Evolutionary conservation across 495 filamentous ascomycete species (phyloP).

Genomic region (Aspergillus baeticus): DNA sequence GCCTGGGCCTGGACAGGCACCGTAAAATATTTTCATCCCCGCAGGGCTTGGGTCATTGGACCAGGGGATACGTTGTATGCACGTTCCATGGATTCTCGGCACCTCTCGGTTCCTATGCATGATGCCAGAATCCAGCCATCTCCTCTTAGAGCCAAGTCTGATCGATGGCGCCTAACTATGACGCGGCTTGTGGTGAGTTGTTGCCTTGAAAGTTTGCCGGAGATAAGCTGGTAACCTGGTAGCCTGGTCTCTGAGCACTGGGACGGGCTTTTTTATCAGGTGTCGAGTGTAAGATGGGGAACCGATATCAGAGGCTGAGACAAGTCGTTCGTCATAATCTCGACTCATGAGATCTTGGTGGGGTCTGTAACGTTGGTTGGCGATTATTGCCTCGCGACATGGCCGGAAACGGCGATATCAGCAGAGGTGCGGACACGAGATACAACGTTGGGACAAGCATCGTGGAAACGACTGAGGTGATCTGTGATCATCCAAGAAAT

Average conservation of each 20-base stretch:
- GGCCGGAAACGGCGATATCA: slow-evolving; percentile 11
- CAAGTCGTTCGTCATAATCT: neutral
- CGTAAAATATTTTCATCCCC: too few relatives aligned
- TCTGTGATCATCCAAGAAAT: slow-evolving; percentile 6
- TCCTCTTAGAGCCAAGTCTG: slow-evolving; percentile 11
- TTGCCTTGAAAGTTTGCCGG: neutral
- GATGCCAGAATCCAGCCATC: neutral
- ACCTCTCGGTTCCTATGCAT: neutral
- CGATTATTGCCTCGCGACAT: neutral
- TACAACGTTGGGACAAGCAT: slow-evolving; percentile 4
- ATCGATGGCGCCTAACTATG: slow-evolving; percentile 6
- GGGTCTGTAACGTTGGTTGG: slow-evolving; percentile 9
- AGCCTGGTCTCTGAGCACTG: too few relatives aligned
- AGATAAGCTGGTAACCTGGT: too few relatives aligned
- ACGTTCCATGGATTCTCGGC: neutral
- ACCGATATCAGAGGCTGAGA: neutral
- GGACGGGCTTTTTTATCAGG: too few relatives aligned
- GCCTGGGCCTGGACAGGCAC: neutral
- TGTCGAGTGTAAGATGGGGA: too few relatives aligned
- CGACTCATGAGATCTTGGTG: neutral
- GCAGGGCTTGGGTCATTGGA: too few relatives aligned
- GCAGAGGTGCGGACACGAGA: neutral
- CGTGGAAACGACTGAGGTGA: neutral
- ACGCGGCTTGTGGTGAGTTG: slow-evolving; percentile 11
- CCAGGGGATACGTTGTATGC: too few relatives aligned